A percentile compares a stretch with the other conserved stretches of the same genome.
Evolutionary conservation across 2,329 filamentous ascomycete genomes (phyloP).

Genomic region (Claviceps cyperi): DNA sequence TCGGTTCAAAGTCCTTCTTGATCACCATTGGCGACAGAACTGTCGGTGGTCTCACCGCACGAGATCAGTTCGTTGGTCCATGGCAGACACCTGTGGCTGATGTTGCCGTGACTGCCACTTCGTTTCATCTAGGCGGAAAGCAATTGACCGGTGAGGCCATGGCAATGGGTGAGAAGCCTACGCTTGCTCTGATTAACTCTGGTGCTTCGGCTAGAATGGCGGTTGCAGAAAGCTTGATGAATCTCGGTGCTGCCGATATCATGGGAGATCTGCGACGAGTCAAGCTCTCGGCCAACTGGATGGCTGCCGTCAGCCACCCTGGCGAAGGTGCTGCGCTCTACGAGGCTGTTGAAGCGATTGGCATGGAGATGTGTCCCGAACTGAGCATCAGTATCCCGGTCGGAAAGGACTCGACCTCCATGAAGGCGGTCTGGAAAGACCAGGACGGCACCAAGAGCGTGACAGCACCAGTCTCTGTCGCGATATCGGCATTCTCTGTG

Average conservation of each 20-base stretch:
- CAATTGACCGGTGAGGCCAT: constrained; percentile 83
- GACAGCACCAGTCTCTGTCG: constrained; percentile 78
- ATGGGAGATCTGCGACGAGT: constrained; percentile 63
- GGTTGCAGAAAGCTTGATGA: constrained; percentile 85
- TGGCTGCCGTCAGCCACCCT: constrained; percentile 88
- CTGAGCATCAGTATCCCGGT: constrained; percentile 91
- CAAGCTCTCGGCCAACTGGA: constrained; percentile 93
- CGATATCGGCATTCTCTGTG: constrained; percentile 80
- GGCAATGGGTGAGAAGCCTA: constrained; percentile 90
- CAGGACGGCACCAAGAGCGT: constrained; percentile 61
- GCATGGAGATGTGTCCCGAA: constrained; percentile 79
- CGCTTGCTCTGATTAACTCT: constrained; percentile 75
- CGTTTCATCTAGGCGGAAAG: constrained; percentile 50
- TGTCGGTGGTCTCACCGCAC: constrained; percentile 74
- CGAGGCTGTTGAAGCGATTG: constrained; percentile 84
- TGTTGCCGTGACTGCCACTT: constrained; percentile 80
- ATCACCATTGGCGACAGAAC: constrained; percentile 93
- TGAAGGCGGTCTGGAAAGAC: constrained; percentile 95
- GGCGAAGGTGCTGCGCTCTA: constrained; percentile 88
- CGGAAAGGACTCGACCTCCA: constrained; percentile 95
- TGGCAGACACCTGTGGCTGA: constrained; percentile 94
- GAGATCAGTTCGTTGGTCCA: constrained; percentile 91
- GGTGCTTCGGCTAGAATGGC: constrained; percentile 92
- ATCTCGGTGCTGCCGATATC: constrained; percentile 64
- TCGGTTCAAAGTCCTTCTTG: constrained; percentile 93